phyloP scores from a whole-genome alignment of 2,329 filamentous ascomycete species.

The Atkinsonella hypoxylon region DNA sequence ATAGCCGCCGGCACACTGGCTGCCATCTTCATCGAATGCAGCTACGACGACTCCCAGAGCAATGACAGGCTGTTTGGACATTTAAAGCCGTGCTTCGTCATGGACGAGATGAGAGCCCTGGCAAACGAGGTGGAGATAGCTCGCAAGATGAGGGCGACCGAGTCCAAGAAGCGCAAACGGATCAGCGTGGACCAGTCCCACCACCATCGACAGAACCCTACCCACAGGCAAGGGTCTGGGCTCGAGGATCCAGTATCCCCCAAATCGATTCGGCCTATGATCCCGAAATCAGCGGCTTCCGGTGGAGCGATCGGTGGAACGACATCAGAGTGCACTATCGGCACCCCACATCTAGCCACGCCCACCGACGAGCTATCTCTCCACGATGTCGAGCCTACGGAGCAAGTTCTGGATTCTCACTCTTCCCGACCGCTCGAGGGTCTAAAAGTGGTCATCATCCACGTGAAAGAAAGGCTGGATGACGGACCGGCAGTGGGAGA shows the following conservation, averaged over 20 bases:
- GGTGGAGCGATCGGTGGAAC: conserved; percentile 6
- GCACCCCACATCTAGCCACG: conserved; percentile 33
- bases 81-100: conserved; percentile 69
- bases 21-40: conserved; percentile 92
- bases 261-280: conserved; percentile 27
- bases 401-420: conserved; percentile 12
- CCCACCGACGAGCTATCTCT: conserved; percentile 36
- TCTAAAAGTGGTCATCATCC: conserved; percentile 76
- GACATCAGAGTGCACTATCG: conserved; percentile 1
- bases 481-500: conserved; percentile 57
- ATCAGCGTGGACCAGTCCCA: conserved; percentile 18
- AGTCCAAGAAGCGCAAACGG: conserved; percentile 55
- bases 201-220: conserved; percentile 11
- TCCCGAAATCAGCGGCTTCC: conserved; percentile 8
- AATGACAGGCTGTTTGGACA: conserved; percentile 80
- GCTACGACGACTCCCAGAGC: conserved; percentile 70
- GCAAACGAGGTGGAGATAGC: conserved; percentile 56
- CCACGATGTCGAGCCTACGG: conserved; percentile 22
- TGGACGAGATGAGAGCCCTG: conserved; percentile 63
- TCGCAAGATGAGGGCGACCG: conserved; percentile 22
- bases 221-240: conserved; percentile 9
- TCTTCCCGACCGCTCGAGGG: conserved; percentile 49
- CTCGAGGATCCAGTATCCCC: conserved; percentile 40
- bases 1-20: conserved; percentile 59
- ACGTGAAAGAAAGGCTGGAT: conserved; percentile 76